Evolutionary conservation across 2,329 filamentous ascomycete genomes (phyloP).

Genomic region (Xenoacremonium recifei): DNA sequence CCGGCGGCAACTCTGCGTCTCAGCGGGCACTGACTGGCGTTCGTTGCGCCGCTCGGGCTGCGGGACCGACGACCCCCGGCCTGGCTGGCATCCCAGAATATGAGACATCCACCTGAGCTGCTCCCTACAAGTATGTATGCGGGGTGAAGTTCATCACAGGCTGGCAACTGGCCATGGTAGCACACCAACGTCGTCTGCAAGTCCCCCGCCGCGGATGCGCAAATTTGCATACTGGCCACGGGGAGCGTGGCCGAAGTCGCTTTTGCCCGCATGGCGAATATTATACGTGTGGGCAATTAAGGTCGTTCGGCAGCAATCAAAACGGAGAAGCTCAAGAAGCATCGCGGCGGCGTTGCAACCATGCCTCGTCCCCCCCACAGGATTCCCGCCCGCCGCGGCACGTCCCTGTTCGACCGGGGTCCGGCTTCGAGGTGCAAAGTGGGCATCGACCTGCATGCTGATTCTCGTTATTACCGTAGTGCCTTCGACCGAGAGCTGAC

Average conservation of each 20-base stretch:
- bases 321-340: neutral
- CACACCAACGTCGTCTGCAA: conserved; percentile 2
- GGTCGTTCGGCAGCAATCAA: neutral
- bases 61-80: no score
- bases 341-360: neutral
- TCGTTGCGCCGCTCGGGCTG: no score
- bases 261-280: neutral
- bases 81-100: no score
- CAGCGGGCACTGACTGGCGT: no score
- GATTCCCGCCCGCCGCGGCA: neutral
- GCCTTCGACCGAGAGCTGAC: no score
- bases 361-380: neutral
- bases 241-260: neutral
- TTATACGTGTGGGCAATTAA: neutral
- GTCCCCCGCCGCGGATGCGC: no score
- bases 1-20: no score
- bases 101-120: conserved; percentile 13
- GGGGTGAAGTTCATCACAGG: conserved; percentile 10
- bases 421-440: no score
- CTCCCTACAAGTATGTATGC: conserved; percentile 9
- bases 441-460: no score
- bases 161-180: conserved; percentile 1
- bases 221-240: no score
- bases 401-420: conserved; percentile 2
- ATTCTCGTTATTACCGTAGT: no score